Conservation (phyloP, 1,284 basidiomycete species). For the Moesziomyces aphidis region DNA sequence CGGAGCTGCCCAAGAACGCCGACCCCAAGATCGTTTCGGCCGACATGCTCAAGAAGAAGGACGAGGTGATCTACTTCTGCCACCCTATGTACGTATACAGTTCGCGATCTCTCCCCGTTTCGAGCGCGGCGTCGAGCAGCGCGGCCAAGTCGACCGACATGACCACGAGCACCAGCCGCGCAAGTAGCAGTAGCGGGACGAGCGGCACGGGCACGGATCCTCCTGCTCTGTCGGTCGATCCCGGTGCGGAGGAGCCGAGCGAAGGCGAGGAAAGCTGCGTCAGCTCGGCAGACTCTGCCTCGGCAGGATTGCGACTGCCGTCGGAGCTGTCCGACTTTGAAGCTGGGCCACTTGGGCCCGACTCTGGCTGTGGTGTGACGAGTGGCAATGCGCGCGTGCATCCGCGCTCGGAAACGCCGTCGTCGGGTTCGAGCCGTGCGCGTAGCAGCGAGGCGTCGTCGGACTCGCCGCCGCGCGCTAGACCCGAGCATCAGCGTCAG, state of each 20-base stretch:
- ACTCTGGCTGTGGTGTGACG: too few relatives aligned
- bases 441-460: neutral
- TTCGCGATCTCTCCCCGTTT: neutral
- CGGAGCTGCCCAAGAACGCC: conserved; percentile 66
- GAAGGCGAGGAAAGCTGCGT: neutral
- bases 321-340: conserved; percentile 22
- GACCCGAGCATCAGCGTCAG: conserved; percentile 19
- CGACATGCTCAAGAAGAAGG: conserved; percentile 65
- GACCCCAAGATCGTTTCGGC: conserved; percentile 64
- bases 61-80: conserved; percentile 63
- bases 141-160: neutral
- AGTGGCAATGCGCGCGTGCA: conserved; percentile 3
- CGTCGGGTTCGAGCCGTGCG: conserved; percentile 2
- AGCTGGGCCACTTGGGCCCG: neutral
- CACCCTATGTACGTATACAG: conserved; percentile 57
- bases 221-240: neutral
- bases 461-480: neutral
- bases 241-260: neutral
- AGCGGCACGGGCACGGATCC: neutral
- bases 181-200: neutral
- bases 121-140: too few relatives aligned
- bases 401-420: conserved; percentile 19
- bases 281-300: too few relatives aligned
- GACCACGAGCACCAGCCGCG: neutral
- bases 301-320: conserved; percentile 10